These are phyloP conservation scores for Boletellus emodensis DNA, from an alignment of 768 basidiomycete genomes.

Conservation along the genomic window DNA sequence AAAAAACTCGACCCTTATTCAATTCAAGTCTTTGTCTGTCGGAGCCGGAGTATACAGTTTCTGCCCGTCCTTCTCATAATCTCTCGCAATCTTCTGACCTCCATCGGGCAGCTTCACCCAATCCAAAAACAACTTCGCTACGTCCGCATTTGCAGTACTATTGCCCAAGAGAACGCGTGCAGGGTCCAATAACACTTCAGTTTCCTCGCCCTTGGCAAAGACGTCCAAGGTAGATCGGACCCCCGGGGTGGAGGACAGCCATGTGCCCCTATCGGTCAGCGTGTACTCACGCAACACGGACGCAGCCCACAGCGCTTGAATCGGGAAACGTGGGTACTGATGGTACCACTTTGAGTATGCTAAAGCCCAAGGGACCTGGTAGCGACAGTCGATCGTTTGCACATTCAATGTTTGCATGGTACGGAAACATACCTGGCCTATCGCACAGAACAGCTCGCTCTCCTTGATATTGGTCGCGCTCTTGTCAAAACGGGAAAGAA, in stretches of 20 bases:
- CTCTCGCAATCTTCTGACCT: constrained; percentile 41
- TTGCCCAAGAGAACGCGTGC: constrained; percentile 41
- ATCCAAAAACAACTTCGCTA: constrained; percentile 39
- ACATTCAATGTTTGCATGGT: not conserved
- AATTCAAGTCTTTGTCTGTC: not conserved
- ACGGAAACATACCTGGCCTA: constrained; percentile 44
- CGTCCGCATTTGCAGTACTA: constrained; percentile 18
- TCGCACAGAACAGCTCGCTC: constrained; percentile 43
- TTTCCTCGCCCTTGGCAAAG: constrained; percentile 39
- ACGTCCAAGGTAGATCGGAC: constrained; percentile 34
- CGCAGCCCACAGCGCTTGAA: constrained; percentile 46
- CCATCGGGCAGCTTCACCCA: constrained; percentile 41
- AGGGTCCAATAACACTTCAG: constrained; percentile 40
- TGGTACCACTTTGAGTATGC: constrained; percentile 57
- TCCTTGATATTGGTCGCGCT: constrained; percentile 60
- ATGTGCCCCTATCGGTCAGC: constrained; percentile 48
- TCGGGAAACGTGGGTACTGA: constrained; percentile 51
- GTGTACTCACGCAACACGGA: constrained; percentile 49
- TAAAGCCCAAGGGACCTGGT: constrained; percentile 51
- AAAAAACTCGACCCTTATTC: no score
- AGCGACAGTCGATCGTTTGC: not conserved
- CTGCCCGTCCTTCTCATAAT: constrained; percentile 36
- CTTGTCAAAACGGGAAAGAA: constrained; percentile 55
- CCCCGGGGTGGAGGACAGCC: constrained; percentile 38
- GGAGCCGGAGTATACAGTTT: constrained; percentile 33